These are phyloP conservation scores for Oryza officinalis DNA, from an alignment of 176 grass and related monocot species.

Conservation along the genomic window DNA sequence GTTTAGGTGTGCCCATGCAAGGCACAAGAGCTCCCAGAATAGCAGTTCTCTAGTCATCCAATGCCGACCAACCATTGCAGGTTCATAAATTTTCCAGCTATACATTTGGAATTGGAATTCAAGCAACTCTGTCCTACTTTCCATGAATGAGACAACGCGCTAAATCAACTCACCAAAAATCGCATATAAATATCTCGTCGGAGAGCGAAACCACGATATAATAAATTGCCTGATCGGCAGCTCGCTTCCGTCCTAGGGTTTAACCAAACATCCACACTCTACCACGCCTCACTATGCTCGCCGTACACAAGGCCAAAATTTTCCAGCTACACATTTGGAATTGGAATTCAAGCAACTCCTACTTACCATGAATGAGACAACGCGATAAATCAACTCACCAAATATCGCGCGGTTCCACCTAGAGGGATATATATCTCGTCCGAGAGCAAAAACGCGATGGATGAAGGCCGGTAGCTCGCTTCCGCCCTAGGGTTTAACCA, in stretches of 20 bases:
- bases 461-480: slow-evolving; percentile 26
- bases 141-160: background rate
- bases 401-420: background rate
- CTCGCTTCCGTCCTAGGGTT: too few relatives aligned
- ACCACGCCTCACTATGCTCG: too few relatives aligned
- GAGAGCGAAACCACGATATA: too few relatives aligned
- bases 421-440: background rate
- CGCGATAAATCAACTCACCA: background rate
- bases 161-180: background rate
- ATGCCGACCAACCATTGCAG: background rate
- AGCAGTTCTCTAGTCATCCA: background rate
- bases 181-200: too few relatives aligned
- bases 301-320: too few relatives aligned
- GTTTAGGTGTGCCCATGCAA: background rate
- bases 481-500: slow-evolving; percentile 11
- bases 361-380: background rate
- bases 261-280: too few relatives aligned
- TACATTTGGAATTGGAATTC: background rate
- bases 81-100: background rate
- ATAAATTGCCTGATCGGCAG: too few relatives aligned
- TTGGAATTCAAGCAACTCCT: background rate
- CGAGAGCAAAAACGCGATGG: background rate
- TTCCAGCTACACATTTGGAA: background rate
- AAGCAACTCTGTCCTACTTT: background rate
- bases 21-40: background rate